phyloP scores from a whole-genome alignment of 2,329 filamentous ascomycete genomes.

The Chaetomium olivaceum region DNA sequence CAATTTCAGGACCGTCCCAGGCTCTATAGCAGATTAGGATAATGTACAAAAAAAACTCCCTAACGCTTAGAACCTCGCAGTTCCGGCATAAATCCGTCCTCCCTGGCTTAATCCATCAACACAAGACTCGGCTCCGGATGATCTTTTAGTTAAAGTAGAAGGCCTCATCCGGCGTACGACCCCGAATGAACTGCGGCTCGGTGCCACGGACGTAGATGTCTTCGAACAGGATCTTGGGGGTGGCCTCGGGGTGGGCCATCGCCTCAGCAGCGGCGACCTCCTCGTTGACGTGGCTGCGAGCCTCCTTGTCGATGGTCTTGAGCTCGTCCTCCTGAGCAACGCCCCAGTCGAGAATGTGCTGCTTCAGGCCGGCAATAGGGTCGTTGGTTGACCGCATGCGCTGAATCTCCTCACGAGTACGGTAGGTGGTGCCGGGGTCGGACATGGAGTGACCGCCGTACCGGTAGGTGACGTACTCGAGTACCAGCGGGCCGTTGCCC shows the following conservation, averaged over 20 bases:
- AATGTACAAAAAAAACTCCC: conserved; percentile 28
- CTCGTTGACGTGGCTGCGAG: conserved; percentile 77
- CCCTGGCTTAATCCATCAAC: conserved; percentile 8
- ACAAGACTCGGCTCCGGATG: conserved; percentile 4
- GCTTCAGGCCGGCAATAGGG: conserved; percentile 95
- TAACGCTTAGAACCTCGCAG: conserved; percentile 20
- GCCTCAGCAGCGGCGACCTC: conserved; percentile 90
- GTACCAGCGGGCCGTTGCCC: conserved; percentile 89
- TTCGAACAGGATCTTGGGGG: conserved; percentile 83
- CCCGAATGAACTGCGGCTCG: conserved; percentile 85
- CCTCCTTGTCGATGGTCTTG: conserved; percentile 94
- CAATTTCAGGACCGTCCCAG: conserved; percentile 23
- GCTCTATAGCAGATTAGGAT: conserved; percentile 29
- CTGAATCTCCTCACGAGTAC: conserved; percentile 98
- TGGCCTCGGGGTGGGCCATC: conserved; percentile 79
- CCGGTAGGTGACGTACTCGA: conserved; percentile 98
- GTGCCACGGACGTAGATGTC: conserved; percentile 90
- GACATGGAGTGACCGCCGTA: conserved; percentile 99
- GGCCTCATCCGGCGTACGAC: conserved; percentile 88
- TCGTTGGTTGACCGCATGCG: conserved; percentile 99
- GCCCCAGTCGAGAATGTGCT: conserved; percentile 95
- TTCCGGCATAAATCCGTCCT: conserved; percentile 15
- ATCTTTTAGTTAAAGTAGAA: conserved; percentile 69
- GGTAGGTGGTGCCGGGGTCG: conserved; percentile 98
- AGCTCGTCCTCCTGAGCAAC: conserved; percentile 92